These are phyloP conservation scores for Colletotrichum destructivum DNA, from an alignment of 2,329 filamentous ascomycete genomes.

Conservation along the genomic window DNA sequence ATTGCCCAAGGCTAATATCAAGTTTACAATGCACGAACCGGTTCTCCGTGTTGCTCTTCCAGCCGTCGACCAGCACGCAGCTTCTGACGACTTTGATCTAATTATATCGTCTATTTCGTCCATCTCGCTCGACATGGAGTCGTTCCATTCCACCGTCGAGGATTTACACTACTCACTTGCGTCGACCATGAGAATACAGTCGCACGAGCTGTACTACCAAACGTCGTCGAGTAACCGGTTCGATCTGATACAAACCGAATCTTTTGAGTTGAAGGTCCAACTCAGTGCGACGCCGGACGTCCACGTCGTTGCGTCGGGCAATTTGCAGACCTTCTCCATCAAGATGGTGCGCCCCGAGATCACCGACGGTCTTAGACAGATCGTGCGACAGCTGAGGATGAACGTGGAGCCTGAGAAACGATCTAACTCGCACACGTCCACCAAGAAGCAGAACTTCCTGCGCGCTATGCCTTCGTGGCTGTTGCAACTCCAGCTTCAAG, in stretches of 20 bases:
- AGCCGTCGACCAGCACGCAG: slow-evolving; percentile 75
- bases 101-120: slow-evolving; percentile 97
- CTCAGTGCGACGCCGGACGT: slow-evolving; percentile 89
- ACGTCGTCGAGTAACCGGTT: slow-evolving; percentile 86
- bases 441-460: slow-evolving; percentile 75
- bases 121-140: slow-evolving; percentile 92
- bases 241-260: slow-evolving; percentile 89
- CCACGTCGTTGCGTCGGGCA: slow-evolving; percentile 84
- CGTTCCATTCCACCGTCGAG: slow-evolving; percentile 89
- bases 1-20: slow-evolving; percentile 93
- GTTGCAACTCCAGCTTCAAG: slow-evolving; percentile 85
- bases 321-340: slow-evolving; percentile 87
- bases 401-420: slow-evolving; percentile 77
- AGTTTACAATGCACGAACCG: slow-evolving; percentile 96
- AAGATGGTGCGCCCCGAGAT: slow-evolving; percentile 95
- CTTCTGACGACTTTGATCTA: slow-evolving; percentile 89
- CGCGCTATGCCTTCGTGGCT: slow-evolving; percentile 88
- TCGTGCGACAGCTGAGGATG: slow-evolving; percentile 85
- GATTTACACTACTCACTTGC: slow-evolving; percentile 90
- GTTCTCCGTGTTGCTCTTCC: slow-evolving; percentile 92
- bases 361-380: slow-evolving; percentile 91
- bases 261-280: slow-evolving; percentile 88
- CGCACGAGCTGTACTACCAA: slow-evolving; percentile 95
- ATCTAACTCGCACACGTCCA: slow-evolving; percentile 60
- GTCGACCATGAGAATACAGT: slow-evolving; percentile 85